Conservation (phyloP, 805 yeast genomes). For the Myxozyma udenii region DNA sequence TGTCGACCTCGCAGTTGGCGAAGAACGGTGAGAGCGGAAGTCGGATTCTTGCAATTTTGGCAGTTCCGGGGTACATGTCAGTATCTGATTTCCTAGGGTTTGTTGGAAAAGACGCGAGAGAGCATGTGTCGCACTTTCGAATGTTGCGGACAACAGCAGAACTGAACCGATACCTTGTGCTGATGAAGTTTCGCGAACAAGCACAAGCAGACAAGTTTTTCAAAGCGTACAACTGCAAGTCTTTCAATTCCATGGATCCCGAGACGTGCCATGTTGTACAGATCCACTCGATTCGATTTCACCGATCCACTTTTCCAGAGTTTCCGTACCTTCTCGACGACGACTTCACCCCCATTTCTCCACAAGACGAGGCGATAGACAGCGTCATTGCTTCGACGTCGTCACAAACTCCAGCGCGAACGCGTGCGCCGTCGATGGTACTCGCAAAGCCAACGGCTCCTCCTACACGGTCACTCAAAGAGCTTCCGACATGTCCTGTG, state of each 20-base stretch:
- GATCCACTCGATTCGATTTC: slow-evolving; percentile 57
- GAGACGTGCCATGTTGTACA: slow-evolving; percentile 76
- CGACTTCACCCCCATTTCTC: slow-evolving; percentile 54
- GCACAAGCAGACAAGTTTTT: slow-evolving; percentile 62
- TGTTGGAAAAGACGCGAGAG: slow-evolving; percentile 60
- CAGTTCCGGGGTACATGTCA: slow-evolving; percentile 83
- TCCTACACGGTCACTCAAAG: slow-evolving; percentile 42
- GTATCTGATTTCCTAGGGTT: slow-evolving; percentile 80
- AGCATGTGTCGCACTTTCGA: slow-evolving; percentile 65
- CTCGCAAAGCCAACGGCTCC: slow-evolving; percentile 31
- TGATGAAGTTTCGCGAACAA: slow-evolving; percentile 65
- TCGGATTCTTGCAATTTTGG: slow-evolving; percentile 71
- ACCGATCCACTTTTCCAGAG: slow-evolving; percentile 35
- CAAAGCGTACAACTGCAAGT: slow-evolving; percentile 62
- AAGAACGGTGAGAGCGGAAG: slow-evolving; percentile 31
- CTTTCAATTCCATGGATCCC: slow-evolving; percentile 84
- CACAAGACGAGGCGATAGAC: slow-evolving; percentile 9
- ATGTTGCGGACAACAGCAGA: slow-evolving; percentile 63
- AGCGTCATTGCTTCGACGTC: background rate
- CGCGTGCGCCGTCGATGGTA: slow-evolving; percentile 13
- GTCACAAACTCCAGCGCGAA: background rate
- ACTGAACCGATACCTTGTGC: slow-evolving; percentile 63
- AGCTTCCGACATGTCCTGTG: slow-evolving; percentile 89
- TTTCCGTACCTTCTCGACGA: slow-evolving; percentile 70
- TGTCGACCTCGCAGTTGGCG: slow-evolving; percentile 2